phyloP scores from a whole-genome alignment of 768 basidiomycete genomes.

The Sporobolomyces pararoseus region DNA sequence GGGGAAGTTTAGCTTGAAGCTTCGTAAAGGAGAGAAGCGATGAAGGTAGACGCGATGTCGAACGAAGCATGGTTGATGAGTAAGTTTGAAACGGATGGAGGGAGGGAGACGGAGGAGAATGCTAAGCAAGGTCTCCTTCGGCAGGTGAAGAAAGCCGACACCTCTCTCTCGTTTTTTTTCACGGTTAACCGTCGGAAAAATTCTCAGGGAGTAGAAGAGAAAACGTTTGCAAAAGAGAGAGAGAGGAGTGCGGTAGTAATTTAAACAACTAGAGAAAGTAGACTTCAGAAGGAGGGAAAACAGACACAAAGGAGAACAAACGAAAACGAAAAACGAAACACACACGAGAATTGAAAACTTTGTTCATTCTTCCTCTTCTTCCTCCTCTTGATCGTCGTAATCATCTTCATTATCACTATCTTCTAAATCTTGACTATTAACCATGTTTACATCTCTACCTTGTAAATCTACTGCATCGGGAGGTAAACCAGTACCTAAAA shows the following conservation, averaged over 20 bases:
- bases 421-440: conserved; percentile 21
- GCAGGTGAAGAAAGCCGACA: too few species aligned
- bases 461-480: not conserved
- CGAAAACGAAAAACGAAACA: not conserved
- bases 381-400: not conserved
- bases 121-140: too few species aligned
- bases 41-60: not conserved
- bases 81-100: too few species aligned
- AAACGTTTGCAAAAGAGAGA: too few species aligned
- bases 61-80: not conserved
- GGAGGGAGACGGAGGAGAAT: not conserved
- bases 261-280: too few species aligned
- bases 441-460: conserved; percentile 15
- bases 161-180: too few species aligned
- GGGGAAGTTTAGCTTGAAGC: conserved; percentile 1
- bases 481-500: conserved; percentile 28
- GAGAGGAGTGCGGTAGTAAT: too few species aligned
- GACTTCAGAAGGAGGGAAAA: not conserved
- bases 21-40: too few species aligned
- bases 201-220: too few species aligned
- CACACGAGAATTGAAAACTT: not conserved
- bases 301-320: not conserved
- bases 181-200: too few species aligned
- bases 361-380: not conserved
- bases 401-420: conserved; percentile 5